Conservation (phyloP, 2,329 filamentous ascomycete species). For the Pseudogymnoascus sp. region DNA sequence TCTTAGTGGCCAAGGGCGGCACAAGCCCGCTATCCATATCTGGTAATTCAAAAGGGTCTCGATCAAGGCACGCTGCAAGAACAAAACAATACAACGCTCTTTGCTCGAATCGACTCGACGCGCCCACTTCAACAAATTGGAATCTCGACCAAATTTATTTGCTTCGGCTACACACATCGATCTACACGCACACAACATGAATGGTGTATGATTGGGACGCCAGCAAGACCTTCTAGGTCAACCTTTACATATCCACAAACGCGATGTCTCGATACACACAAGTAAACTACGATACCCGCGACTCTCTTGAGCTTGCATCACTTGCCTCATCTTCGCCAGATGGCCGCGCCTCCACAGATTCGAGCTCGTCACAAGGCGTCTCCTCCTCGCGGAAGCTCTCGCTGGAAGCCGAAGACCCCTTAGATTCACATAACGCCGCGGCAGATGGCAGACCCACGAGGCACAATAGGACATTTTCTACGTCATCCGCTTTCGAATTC, state of each 20-base stretch:
- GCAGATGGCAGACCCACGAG: conserved; percentile 31
- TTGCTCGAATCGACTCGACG: background rate
- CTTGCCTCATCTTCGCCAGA: conserved; percentile 74
- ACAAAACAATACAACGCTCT: background rate
- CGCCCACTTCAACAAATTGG: background rate
- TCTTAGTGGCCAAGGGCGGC: background rate
- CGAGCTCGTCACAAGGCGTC: conserved; percentile 72
- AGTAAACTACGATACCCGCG: conserved; percentile 44
- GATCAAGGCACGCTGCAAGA: background rate
- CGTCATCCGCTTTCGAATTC: conserved; percentile 93
- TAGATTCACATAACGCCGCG: conserved; percentile 55
- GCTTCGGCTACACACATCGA: background rate
- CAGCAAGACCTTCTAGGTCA: background rate
- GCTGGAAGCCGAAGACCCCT: conserved; percentile 76
- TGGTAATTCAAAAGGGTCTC: conserved; percentile 3
- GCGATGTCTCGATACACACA: conserved; percentile 11
- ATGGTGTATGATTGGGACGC: background rate
- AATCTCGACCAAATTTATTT: background rate
- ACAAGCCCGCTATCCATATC: conserved; percentile 6
- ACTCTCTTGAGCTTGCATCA: conserved; percentile 93
- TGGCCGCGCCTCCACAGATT: conserved; percentile 53
- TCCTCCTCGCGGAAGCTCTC: conserved; percentile 90
- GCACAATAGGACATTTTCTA: conserved; percentile 69
- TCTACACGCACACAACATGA: conserved; percentile 6
- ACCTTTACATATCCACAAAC: background rate